Conservation (phyloP, 768 basidiomycete genomes). For the Pleurotus tuoliensis region DNA sequence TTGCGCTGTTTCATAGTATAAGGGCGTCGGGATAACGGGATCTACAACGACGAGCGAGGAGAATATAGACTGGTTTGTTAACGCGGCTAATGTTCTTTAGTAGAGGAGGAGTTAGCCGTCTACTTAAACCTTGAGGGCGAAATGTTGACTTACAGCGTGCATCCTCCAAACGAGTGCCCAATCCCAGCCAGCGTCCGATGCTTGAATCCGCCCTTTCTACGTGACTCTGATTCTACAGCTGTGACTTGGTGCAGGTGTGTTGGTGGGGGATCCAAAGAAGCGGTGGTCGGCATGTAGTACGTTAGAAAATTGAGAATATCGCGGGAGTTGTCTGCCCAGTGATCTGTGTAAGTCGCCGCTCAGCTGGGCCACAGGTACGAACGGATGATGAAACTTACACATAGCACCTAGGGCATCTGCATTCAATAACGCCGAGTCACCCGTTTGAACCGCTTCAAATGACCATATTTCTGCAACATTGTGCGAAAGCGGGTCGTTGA, state of each 20-base stretch:
- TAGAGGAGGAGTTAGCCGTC: slow-evolving; percentile 2
- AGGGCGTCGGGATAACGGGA: slow-evolving; percentile 55
- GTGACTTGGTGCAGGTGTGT: slow-evolving; percentile 51
- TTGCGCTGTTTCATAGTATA: slow-evolving; percentile 8
- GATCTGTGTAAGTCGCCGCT: too few relatives aligned
- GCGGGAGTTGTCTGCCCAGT: slow-evolving; percentile 75
- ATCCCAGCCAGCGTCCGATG: slow-evolving; percentile 59
- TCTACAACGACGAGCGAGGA: slow-evolving; percentile 72
- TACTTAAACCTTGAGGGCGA: neutral
- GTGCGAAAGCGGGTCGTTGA: slow-evolving; percentile 31
- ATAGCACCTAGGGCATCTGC: slow-evolving; percentile 46
- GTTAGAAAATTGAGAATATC: slow-evolving; percentile 77
- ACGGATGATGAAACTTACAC: slow-evolving; percentile 53
- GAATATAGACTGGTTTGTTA: slow-evolving; percentile 64
- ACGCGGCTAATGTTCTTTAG: slow-evolving; percentile 56
- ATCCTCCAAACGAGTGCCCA: slow-evolving; percentile 86
- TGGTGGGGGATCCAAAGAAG: slow-evolving; percentile 36
- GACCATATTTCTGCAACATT: slow-evolving; percentile 70
- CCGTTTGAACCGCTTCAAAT: slow-evolving; percentile 83
- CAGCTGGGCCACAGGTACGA: too few relatives aligned
- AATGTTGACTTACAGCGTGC: slow-evolving; percentile 53
- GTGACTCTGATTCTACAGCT: slow-evolving; percentile 31
- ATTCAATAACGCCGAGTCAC: slow-evolving; percentile 79
- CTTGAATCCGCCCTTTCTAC: slow-evolving; percentile 46
- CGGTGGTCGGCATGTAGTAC: slow-evolving; percentile 50